Conservation (phyloP, 352 stramenopile species). For the Phytophthora constricta region DNA sequence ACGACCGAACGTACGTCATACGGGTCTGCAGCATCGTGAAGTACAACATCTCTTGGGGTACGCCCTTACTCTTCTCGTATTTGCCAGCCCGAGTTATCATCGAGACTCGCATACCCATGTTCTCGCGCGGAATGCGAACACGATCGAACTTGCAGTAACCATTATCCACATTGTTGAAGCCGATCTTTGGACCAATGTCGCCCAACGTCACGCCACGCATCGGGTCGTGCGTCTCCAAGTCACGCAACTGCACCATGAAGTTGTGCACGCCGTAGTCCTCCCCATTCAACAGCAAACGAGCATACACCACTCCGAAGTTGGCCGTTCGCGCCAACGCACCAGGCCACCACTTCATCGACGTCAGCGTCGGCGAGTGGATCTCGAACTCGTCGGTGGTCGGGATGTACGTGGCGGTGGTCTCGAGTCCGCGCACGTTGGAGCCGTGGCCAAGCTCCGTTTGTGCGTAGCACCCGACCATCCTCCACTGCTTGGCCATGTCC, state of each 20-base stretch:
- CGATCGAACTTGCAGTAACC: constrained; percentile 64
- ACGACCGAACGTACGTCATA: constrained; percentile 67
- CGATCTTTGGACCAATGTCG: constrained; percentile 76
- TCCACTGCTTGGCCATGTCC: constrained; percentile 65
- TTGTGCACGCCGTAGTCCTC: constrained; percentile 95
- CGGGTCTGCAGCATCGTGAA: constrained; percentile 86
- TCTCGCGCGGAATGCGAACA: constrained; percentile 60
- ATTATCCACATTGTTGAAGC: constrained; percentile 81
- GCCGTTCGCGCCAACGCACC: constrained; percentile 94
- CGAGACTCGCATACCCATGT: constrained; percentile 77
- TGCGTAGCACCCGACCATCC: constrained; percentile 86
- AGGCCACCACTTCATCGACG: constrained; percentile 97
- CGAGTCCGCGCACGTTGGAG: constrained; percentile 87
- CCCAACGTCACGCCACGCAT: constrained; percentile 61
- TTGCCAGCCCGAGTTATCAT: constrained; percentile 63
- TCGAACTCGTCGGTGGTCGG: constrained; percentile 91
- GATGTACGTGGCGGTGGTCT: constrained; percentile 96
- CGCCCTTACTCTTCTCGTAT: constrained; percentile 63
- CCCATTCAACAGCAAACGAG: constrained; percentile 85
- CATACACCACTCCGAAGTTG: constrained; percentile 90
- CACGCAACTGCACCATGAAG: constrained; percentile 95
- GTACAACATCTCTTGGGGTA: constrained; percentile 69
- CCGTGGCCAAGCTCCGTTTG: constrained; percentile 92
- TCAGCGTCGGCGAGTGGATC: constrained; percentile 95
- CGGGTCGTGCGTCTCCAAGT: constrained; percentile 81